These are phyloP conservation scores for Fusarium nisikadoi DNA, from an alignment of 2,329 filamentous ascomycete species.

Conservation along the genomic window DNA sequence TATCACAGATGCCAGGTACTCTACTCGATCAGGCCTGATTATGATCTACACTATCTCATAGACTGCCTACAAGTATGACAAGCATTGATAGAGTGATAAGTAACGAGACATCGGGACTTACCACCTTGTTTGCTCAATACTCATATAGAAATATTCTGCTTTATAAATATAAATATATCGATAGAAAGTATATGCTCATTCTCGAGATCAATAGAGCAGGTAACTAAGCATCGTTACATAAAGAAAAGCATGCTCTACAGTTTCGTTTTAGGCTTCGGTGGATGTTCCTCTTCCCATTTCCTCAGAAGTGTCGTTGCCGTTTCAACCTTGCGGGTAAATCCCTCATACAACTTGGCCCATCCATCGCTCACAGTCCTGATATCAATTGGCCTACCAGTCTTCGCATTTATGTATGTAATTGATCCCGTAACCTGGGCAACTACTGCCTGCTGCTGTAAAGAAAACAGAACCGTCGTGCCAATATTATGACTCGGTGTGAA, in stretches of 20 bases:
- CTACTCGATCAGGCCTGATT: neutral
- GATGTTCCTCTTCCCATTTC: neutral
- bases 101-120: neutral
- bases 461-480: neutral
- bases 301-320: neutral
- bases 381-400: neutral
- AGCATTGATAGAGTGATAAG: fast-evolving
- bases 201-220: no score
- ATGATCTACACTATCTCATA: neutral
- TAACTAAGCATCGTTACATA: neutral
- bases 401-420: neutral
- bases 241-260: neutral
- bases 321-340: neutral
- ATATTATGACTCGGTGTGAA: neutral
- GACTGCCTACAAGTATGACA: fast-evolving
- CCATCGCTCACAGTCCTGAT: neutral
- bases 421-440: neutral
- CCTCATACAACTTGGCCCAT: neutral
- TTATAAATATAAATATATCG: fast-evolving
- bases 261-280: neutral
- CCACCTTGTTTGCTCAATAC: no score
- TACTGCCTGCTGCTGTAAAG: neutral
- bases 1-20: neutral
- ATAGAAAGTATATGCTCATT: neutral
- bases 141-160: fast-evolving